Evolutionary conservation across 257 asterid genomes (phyloP), one percentile per base, ranked within the genome.

Genomic region (Rhazya stricta): DNA sequence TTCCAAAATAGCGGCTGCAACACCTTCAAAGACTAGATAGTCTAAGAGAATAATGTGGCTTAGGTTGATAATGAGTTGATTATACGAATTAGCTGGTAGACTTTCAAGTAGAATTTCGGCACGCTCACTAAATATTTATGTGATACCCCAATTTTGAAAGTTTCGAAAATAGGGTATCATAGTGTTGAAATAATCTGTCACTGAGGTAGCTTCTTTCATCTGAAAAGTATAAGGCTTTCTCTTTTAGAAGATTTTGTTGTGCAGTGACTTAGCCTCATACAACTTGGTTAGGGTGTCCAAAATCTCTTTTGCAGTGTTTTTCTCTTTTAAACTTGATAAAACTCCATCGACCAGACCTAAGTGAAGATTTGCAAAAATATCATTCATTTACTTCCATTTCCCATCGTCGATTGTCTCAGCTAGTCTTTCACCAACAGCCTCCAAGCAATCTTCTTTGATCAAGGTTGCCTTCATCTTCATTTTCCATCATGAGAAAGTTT

Each of bases 221-320:
- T n/a, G n/a, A n/a, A n/a, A n/a, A n/a, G n/a, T n/a, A n/a, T n/a
- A n/a, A n/a, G n/a, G n/a, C n/a, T n/a, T n/a, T n/a, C n/a, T n/a
- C n/a, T n/a, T n/a, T n/a, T n/a, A n/a, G 39, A 61, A 61, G 27
- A 61, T 27, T 27, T 61, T n/a, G 39, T 67, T 67, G 74, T 69
- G 60, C 2, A 69, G 74, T 46, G 41, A 70, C 23, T 70, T 70
- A 41, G 41, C 61, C 57, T 70, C 74, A 19, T 70, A 46, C n/a
- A 70, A 45, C 46, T 70, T 70, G 7, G 43, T 29, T 9, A 45
- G 62, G 16, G 9, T 12, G 29, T 70, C 61, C 25, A 42, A 70
- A 21, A 70, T n/a, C n/a, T n/a, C n/a, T 15, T 70, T 46, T 50
- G 74, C 61, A 1, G 25, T 70, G 4, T 30, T 48, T 19, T 70